Base-by-base conservation (phyloP, 495 filamentous ascomycete genomes). In the Talaromyces wortmannii region DNA sequence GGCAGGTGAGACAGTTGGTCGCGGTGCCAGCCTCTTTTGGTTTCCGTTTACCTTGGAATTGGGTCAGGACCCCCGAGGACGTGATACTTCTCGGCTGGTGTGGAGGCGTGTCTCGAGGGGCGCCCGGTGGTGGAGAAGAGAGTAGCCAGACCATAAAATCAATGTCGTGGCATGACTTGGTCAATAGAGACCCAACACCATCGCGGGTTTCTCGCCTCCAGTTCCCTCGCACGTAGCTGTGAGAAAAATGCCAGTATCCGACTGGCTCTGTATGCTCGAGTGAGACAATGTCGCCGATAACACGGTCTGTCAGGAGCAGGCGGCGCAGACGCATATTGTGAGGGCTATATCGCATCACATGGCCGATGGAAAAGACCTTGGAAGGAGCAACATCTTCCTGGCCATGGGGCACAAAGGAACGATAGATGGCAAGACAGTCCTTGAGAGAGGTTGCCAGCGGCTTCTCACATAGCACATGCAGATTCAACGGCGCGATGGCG, bases 401-500 rank as follows among this genome's bases (percentile, higher is more conserved):
- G 36, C 48, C 49, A 17, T 59, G 23, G 5, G 45, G 54, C 51
- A 61, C 59, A 23, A 89, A 59, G 1, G 83, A 76, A 8, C 76
- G 71, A 61, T 90, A 89, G 50, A 96, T 89, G 13, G 69, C 68
- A 6, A 92, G 67, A 66, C 91, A 96, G 51, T 92, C 89, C 18
- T 75, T 59, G 12, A 97, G 73, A 0, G 78, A 88, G 2, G 88
- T 88, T 2, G 90, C 89, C 15, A 98, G 74, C 0, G 94, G 94
- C 68, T 98, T 98, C 74, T 98, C 95, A 73, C 91, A 92, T 72
- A 97, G 86, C 52, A 97, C 83, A 66, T 96, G 91, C 29, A 94
- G 68, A 5, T 79, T 73, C 0, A 95, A 74, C 3, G 79, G 77
- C 3, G 85, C 83, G 31, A 95, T 74, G 0, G 79, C 85, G 12